A percentile compares a stretch with the other conserved stretches of the same genome.
These are phyloP conservation scores for Podaxis pistillaris DNA, from an alignment of 768 basidiomycete species.

Conservation along the genomic window DNA sequence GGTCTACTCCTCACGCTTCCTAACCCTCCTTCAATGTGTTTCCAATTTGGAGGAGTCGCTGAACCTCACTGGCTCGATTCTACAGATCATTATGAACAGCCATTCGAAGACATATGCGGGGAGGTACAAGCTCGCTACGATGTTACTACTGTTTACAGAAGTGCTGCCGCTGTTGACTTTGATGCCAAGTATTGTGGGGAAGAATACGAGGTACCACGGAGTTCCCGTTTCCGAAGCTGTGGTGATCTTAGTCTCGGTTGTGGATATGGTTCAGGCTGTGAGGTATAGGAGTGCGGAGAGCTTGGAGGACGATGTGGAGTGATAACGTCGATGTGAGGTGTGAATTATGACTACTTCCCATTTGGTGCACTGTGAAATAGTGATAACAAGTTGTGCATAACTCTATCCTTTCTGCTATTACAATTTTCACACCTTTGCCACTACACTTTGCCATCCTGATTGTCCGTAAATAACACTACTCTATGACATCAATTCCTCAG, in stretches of 20 bases:
- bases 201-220: neutral
- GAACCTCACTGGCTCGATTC: conserved; percentile 15
- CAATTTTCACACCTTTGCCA: too few species aligned
- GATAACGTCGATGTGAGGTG: neutral
- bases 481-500: too few species aligned
- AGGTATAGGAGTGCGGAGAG: neutral
- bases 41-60: conserved; percentile 9
- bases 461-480: too few species aligned
- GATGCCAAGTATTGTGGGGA: neutral
- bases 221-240: neutral
- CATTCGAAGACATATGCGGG: conserved; percentile 24
- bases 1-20: neutral
- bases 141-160: neutral
- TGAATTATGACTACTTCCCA: too few species aligned
- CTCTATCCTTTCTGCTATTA: too few species aligned
- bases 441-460: too few species aligned
- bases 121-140: conserved; percentile 15
- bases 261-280: neutral
- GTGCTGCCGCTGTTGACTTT: neutral
- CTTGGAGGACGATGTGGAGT: neutral
- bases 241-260: neutral
- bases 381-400: too few species aligned
- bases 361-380: too few species aligned
- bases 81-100: conserved; percentile 25
- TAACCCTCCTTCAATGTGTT: neutral